A percentile compares a stretch with the other conserved stretches of the same genome.
Evolutionary conservation across 2,329 filamentous ascomycete species (phyloP).

Genomic region (Gaeumannomyces tritici): DNA sequence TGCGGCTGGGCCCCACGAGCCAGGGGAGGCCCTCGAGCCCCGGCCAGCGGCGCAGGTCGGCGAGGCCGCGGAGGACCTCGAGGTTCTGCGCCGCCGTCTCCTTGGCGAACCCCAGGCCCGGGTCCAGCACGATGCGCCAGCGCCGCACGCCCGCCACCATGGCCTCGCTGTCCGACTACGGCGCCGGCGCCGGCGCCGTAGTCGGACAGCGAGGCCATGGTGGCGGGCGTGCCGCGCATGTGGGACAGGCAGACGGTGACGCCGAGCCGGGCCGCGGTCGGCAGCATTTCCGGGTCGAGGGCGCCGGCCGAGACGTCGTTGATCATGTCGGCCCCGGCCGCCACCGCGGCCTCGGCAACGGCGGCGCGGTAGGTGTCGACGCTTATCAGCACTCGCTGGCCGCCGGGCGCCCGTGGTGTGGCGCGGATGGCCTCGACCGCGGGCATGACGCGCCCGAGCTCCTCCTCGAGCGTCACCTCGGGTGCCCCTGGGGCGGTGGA

Average conservation of each 20-base stretch:
- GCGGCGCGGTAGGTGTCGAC: slow-evolving; percentile 86
- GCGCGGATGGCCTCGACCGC: slow-evolving; percentile 65
- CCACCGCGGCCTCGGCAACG: slow-evolving; percentile 68
- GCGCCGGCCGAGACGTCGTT: slow-evolving; percentile 86
- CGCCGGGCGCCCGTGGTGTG: slow-evolving; percentile 10
- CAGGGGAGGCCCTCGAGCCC: slow-evolving; percentile 67
- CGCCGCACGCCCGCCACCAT: slow-evolving; percentile 73
- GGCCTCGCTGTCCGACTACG: slow-evolving; percentile 56
- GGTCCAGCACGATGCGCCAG: slow-evolving; percentile 93
- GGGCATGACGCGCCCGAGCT: slow-evolving; percentile 68
- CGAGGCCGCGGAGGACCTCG: slow-evolving; percentile 60
- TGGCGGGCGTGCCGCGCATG: slow-evolving; percentile 80
- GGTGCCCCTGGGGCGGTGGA: slow-evolving; percentile 73
- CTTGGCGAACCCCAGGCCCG: slow-evolving; percentile 92
- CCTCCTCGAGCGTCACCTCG: slow-evolving; percentile 62
- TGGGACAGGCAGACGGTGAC: slow-evolving; percentile 83
- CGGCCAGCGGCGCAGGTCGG: slow-evolving; percentile 53
- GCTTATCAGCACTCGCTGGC: slow-evolving; percentile 54
- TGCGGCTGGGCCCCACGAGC: slow-evolving; percentile 82
- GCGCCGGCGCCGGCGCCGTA: slow-evolving; percentile 55
- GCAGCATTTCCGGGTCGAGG: slow-evolving; percentile 73
- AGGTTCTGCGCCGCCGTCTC: slow-evolving; percentile 66
- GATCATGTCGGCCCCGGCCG: slow-evolving; percentile 79
- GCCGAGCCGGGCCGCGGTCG: slow-evolving; percentile 66
- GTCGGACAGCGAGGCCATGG: slow-evolving; percentile 61